phyloP scores from a whole-genome alignment of 352 stramenopile genomes.

The Phytophthora constricta region DNA sequence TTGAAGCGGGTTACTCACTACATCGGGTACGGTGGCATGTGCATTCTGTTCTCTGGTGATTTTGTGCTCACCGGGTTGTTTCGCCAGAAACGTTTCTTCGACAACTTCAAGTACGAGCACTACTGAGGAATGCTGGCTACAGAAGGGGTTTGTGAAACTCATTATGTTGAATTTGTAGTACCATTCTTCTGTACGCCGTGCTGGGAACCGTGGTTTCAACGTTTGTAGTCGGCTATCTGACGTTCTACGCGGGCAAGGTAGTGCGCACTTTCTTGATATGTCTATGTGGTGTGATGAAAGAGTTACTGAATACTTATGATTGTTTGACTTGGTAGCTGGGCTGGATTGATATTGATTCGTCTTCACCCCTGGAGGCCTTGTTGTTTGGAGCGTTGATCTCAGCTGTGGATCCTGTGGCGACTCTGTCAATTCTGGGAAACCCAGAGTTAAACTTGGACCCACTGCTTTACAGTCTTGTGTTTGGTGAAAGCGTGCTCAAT shows the following conservation, averaged over 20 bases:
- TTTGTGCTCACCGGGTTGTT: too few relatives aligned
- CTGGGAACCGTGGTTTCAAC: constrained; percentile 96
- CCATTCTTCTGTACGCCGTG: constrained; percentile 96
- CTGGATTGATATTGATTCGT: constrained; percentile 91
- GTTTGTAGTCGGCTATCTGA: too few relatives aligned
- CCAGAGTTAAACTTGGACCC: constrained; percentile 92
- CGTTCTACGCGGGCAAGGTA: too few relatives aligned
- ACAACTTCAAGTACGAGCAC: constrained; percentile 97
- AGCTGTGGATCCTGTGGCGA: constrained; percentile 96
- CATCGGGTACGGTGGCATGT: constrained; percentile 54
- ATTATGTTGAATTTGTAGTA: too few relatives aligned
- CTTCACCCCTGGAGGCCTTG: constrained; percentile 93
- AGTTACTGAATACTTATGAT: constrained; percentile 72
- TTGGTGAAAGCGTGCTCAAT: constrained; percentile 98
- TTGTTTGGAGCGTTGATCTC: constrained; percentile 97
- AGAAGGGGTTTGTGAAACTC: too few relatives aligned
- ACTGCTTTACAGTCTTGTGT: constrained; percentile 93
- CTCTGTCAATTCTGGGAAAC: constrained; percentile 94
- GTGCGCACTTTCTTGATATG: too few relatives aligned
- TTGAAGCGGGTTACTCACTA: constrained; percentile 96
- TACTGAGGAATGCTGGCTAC: too few relatives aligned
- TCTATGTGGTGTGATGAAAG: too few relatives aligned
- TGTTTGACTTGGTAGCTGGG: constrained; percentile 44
- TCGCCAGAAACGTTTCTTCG: too few relatives aligned
- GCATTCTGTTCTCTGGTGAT: too few relatives aligned